Evolutionary conservation across 352 stramenopile genomes (phyloP), one percentile per base, ranked within the genome.

Genomic region (Phytophthora sp.): DNA sequence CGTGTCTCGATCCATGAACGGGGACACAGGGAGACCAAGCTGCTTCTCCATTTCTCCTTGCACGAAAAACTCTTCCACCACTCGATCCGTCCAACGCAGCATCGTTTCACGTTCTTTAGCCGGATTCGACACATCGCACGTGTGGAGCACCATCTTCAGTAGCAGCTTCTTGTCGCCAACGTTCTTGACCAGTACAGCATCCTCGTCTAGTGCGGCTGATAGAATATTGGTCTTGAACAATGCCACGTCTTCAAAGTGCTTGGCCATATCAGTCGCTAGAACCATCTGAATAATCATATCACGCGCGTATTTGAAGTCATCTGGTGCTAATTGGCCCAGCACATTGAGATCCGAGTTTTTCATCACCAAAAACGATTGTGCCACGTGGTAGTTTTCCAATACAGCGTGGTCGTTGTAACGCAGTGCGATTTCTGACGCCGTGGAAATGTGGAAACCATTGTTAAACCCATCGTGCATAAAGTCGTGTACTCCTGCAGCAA

Each of bases 21-120:
- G 94, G 27, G 88, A 98, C 1, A 98, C 81, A 2, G 91, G 74
- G 3, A 99, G 69, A 7, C 77, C 74, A 2, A 98, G 69, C 50
- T 91, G 75, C 62, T 98, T 98, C 70, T 99, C 97, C 71, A 97
- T 89, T 56, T 99, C 96, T 31, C 97, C 97, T 67, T 99, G 96
- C 18, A 89, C 57, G 63, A 98, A 99, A 64, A 99, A 99, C 80
- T 99, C 97, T 31, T 97, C 87, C 12, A 98, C 82, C 9, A 98
- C 91, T 20, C 93, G 88, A 53, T 98, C 87, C 0, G 93, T 95
- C 96, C 96, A 99, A 58, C 89, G 85, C 54, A 97, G 80, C 77
- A 96, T 94, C 18, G 93, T 80, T 49, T 88, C 71, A 26, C 84
- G 89, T 20, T 95, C 85, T 64, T 98, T 97, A 6, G 90, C 82